Evolutionary conservation across 768 basidiomycete species (phyloP), one percentile per base, ranked within the genome.

Genomic region (Lentinula boryana): DNA sequence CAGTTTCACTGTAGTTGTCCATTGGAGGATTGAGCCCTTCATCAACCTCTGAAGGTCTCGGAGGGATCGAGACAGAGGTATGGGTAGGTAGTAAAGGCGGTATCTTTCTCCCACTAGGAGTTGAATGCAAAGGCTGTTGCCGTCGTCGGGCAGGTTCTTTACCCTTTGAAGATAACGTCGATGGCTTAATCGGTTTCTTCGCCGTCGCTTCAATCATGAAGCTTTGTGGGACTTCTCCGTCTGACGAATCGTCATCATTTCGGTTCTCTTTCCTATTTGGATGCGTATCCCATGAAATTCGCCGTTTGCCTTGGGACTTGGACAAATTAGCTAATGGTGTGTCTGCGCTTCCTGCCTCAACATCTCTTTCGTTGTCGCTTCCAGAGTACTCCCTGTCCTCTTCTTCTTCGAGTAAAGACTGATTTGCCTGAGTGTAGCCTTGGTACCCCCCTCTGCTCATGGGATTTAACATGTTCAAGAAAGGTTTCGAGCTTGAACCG

Each of bases 181-280:
- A 67, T 59, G 70, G 68, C 58, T 67, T 61, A 21, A 62, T 62
- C 60, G 75, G 73, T 60, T 71, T 76, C 66, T 73, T 80, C n/a
- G 81, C 70, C 46, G 82, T 73, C 41, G 88, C 84, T 72, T 94
- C 91, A 65, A 93, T 86, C 83, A 92, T 88, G 67, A 93, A 88
- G 69, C 88, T 89, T 68, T 89, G 87, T 0, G 92, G 92, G 2
- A 89, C 90, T 70, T 93, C 92, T 60, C 89, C 91, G 65, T 93
- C 91, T 7, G 87, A 89, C 32, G 81, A 80, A 54, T 89, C 85
- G 52, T 80, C 75, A 58, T 80, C 79, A 46, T 78, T 78, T 68
- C 74, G 78, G 72, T 89, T 88, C 68, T 87, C 82, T 65, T 80
- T 77, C 66, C 83, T 87, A 65, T 90, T 91, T 55, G 89, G 89